phyloP scores from a whole-genome alignment of 2,329 filamentous ascomycete species.

The Cryphonectria parasitica region DNA sequence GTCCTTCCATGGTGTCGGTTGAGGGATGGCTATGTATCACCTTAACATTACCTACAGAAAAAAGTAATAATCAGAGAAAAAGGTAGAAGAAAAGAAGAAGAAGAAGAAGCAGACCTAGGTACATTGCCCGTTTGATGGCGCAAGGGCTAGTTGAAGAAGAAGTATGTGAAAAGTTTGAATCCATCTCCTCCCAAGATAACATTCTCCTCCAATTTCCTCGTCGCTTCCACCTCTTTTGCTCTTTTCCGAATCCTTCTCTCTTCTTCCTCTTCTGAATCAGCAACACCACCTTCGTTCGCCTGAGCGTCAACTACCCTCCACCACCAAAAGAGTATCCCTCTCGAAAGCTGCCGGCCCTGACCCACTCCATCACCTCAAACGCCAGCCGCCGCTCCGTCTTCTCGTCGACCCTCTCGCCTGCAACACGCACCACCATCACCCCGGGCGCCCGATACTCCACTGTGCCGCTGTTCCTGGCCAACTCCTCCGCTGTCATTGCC shows the following conservation, averaged over 20 bases:
- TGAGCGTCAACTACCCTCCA: constrained; percentile 4
- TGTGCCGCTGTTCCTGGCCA: constrained; percentile 40
- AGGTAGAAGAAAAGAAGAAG: background rate
- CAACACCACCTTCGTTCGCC: background rate
- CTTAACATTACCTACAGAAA: background rate
- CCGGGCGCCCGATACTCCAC: constrained; percentile 63
- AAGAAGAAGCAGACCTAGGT: background rate
- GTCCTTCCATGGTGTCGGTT: background rate
- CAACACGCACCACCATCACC: constrained; percentile 59
- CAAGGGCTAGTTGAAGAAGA: background rate
- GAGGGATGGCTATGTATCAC: background rate
- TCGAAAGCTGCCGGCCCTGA: constrained; percentile 53
- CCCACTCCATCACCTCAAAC: constrained; percentile 89
- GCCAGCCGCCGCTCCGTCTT: constrained; percentile 73
- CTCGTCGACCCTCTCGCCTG: constrained; percentile 59
- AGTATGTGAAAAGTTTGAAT: background rate
- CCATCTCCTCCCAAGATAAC: background rate
- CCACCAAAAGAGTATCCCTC: constrained; percentile 32
- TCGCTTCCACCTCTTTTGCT: background rate
- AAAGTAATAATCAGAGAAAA: background rate
- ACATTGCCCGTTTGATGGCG: background rate
- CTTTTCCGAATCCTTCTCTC: background rate
- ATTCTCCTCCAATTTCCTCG: background rate
- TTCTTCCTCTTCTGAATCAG: background rate
- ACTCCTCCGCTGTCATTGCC: constrained; percentile 41